Conservation (phyloP, 1,284 basidiomycete genomes). For the Apiotrichum laibachii region DNA sequence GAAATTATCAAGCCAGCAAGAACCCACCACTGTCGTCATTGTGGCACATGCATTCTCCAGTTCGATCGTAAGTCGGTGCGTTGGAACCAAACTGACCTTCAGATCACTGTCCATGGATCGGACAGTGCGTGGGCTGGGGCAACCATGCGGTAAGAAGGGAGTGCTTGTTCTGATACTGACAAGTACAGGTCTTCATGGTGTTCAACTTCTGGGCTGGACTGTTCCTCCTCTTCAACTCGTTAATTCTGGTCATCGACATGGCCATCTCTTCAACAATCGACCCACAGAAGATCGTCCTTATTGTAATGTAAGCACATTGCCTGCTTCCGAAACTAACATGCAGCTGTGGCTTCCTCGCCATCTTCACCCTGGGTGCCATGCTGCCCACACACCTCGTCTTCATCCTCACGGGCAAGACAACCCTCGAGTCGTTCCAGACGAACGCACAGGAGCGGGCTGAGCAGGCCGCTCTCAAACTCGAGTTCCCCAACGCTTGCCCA, state of each 20-base stretch:
- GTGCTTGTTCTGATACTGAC: not conserved
- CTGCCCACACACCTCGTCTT: slow-evolving; percentile 38
- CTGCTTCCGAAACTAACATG: slow-evolving; percentile 1
- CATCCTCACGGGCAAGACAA: slow-evolving; percentile 38
- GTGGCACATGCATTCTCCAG: slow-evolving; percentile 46
- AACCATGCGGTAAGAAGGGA: slow-evolving; percentile 44
- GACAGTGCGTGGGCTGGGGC: slow-evolving; percentile 49
- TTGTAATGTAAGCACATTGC: slow-evolving; percentile 35
- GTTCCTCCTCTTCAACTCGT: slow-evolving; percentile 38
- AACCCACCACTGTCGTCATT: slow-evolving; percentile 51
- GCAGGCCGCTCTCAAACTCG: slow-evolving; percentile 27
- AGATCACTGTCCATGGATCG: slow-evolving; percentile 50
- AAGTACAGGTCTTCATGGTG: slow-evolving; percentile 44
- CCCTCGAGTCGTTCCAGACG: slow-evolving; percentile 43
- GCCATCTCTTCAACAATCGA: slow-evolving; percentile 27
- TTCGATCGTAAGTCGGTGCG: slow-evolving; percentile 34
- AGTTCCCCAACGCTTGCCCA: not conserved
- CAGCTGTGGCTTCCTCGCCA: slow-evolving; percentile 42
- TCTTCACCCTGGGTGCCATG: slow-evolving; percentile 43
- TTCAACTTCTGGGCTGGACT: slow-evolving; percentile 46
- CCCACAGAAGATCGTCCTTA: slow-evolving; percentile 43
- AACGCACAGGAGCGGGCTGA: slow-evolving; percentile 42
- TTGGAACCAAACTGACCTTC: not conserved
- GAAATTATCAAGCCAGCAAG: slow-evolving; percentile 48
- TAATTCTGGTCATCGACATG: slow-evolving; percentile 32